phyloP scores from a whole-genome alignment of 331 rosid genomes.

The Spiraea crenata region DNA sequence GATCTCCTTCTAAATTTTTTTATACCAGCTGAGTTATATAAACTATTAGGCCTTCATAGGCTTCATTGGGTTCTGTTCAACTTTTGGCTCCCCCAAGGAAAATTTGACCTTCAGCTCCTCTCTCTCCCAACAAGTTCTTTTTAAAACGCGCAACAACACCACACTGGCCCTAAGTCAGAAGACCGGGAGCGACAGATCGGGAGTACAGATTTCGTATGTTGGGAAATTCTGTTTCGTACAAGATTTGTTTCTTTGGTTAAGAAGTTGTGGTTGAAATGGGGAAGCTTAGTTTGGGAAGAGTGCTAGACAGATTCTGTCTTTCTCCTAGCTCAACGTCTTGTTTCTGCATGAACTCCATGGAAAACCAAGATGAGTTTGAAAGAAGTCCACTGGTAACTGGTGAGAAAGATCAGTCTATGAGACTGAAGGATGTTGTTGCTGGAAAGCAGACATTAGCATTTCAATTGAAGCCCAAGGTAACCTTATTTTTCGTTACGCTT shows the following conservation, averaged over 20 bases:
- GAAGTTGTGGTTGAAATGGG: conserved; percentile 49
- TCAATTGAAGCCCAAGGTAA: conserved; percentile 85
- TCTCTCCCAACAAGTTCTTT: background rate
- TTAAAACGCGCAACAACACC: too few relatives aligned
- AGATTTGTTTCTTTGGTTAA: conserved; percentile 25
- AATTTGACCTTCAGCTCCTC: conserved; percentile 39
- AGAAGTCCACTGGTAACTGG: conserved; percentile 42
- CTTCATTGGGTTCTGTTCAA: conserved; percentile 43
- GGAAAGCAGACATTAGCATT: conserved; percentile 87
- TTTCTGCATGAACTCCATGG: conserved; percentile 57
- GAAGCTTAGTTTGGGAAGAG: conserved; percentile 51
- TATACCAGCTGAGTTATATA: conserved; percentile 10
- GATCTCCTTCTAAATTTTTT: conserved; percentile 10
- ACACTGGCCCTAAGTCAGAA: too few relatives aligned
- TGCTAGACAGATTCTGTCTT: conserved; percentile 55
- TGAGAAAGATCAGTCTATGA: conserved; percentile 43
- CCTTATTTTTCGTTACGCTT: conserved; percentile 1
- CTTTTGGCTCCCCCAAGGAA: conserved; percentile 59
- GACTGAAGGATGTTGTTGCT: conserved; percentile 71
- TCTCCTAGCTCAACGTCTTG: conserved; percentile 60
- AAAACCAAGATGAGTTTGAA: conserved; percentile 63
- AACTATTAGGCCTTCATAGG: conserved; percentile 22
- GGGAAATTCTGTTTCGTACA: conserved; percentile 13
- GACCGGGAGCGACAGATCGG: conserved; percentile 10
- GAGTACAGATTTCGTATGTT: conserved; percentile 18